Evolutionary conservation across 2,329 filamentous ascomycete genomes (phyloP), one percentile per base, ranked within the genome.

Genomic region (Tolypocladium tropicale): DNA sequence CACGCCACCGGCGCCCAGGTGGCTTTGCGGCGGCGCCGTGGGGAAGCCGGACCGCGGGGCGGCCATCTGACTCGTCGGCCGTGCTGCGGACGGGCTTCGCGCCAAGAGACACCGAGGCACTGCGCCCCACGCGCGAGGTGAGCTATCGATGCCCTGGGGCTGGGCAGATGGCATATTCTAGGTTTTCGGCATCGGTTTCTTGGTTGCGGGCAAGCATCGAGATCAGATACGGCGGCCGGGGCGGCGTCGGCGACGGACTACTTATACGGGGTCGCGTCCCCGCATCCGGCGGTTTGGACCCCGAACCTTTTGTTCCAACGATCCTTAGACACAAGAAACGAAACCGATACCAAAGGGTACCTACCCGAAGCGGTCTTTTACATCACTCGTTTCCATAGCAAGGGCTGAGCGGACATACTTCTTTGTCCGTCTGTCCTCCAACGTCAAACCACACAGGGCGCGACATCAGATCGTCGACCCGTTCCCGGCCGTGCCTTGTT

Each of bases 401-500:
- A 18, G 36, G 36, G 34, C 34, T 36, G 34, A 37, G 14, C 18
- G 36, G 36, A 37, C 36, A n/a, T n/a, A n/a, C n/a, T n/a, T n/a
- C n/a, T 18, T 7, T 7, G 16, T 37, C 36, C 6, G 1, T 6
- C 9, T n/a, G n/a, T n/a, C n/a, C 14, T 39, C 28, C 25, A 14
- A 11, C 18, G 9, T 10, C 46, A 14, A 18, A 14, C 9, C 25
- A 12, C 28, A 33, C 10, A 18, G 46, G 46, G 32, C 28, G 41
- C 55, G 48, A 52, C 30, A 39, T 18, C 25, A 36, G 34, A 33
- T 53, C 37, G 49, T 52, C 46, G 39, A 32, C 33, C 49, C 53
- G 16, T 52, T 30, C 56, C 34, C 30, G 33, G 52, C 54, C 39
- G 25, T 33, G 53, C 53, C 55, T 57, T 41, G n/a, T 52, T 50